Base-by-base conservation (phyloP, 371 early-diverging fungal genomes). In the Actinomucor elegans region DNA sequence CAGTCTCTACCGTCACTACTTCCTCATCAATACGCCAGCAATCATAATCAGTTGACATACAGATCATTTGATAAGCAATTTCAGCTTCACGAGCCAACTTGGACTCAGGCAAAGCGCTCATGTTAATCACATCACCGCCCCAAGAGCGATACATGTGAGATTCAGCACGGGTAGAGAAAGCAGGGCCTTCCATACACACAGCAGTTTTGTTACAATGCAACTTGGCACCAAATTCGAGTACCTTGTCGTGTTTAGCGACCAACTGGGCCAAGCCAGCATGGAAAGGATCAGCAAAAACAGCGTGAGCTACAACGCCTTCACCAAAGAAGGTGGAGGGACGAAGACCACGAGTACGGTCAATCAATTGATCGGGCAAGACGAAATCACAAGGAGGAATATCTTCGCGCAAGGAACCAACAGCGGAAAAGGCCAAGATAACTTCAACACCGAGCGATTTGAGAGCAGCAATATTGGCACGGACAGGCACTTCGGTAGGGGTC, bases 21-120 rank as follows among this genome's bases (percentile, higher is more conserved):
- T 90, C 97, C 71, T 94, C 96, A 18, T 86, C 79, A 46, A 80
- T 89, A 64, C 90, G 86, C 99, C 99, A 98, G 78, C 95, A 94
- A 67, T 98, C 99, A 60, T 97, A 98, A 75, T 98, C 99, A 35
- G 99, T 98, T n/a, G 93, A 85, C 99, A 98, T 98, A 81, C 97
- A 97, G 14, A 98, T 82, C 89, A 96, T 91, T 61, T 94, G 94
- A 66, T 98, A 98, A 11, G 93, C 94, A 48, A 98, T 94, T 76
- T 97, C 99, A 32, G 96, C 96, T 73, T 98, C 99, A 43, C 94
- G 83, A 15, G 99, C 99, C 34, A 98, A 79, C 73, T 98, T 98
- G 56, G 97, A 81, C 70, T 98, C 99, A 20, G 98, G 97, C 48
- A 97, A 64, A 17, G 83, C 93, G 26, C 92, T 88, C 99, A 98